Percentiles rank a stretch among this genome's conserved stretches.
These are phyloP conservation scores for Candida ficus DNA, from an alignment of 805 yeast genomes.

Conservation along the genomic window DNA sequence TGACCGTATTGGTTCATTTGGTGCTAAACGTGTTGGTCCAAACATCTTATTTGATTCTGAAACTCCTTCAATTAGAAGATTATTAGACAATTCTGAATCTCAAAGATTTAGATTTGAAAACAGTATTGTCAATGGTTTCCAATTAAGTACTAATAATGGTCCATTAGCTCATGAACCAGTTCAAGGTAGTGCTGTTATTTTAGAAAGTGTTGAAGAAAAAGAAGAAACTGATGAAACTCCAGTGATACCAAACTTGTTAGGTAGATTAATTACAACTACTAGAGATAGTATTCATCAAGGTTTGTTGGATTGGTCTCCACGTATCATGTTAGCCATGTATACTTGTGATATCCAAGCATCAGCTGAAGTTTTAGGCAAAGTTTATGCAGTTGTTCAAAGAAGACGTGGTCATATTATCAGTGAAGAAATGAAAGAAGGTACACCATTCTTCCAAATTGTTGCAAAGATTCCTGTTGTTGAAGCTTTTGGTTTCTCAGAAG, in stretches of 20 bases:
- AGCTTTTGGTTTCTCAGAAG: slow-evolving; percentile 96
- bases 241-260: slow-evolving; percentile 46
- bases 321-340: slow-evolving; percentile 89
- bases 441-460: slow-evolving; percentile 85
- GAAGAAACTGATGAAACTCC: slow-evolving; percentile 23
- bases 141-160: slow-evolving; percentile 75
- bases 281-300: slow-evolving; percentile 69
- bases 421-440: slow-evolving; percentile 98
- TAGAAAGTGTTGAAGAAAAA: slow-evolving; percentile 35
- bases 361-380: slow-evolving; percentile 91
- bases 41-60: slow-evolving; percentile 62
- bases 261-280: slow-evolving; percentile 68
- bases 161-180: slow-evolving; percentile 86
- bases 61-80: slow-evolving; percentile 29
- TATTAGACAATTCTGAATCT: slow-evolving; percentile 19
- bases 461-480: slow-evolving; percentile 91
- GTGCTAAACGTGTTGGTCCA: slow-evolving; percentile 72
- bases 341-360: slow-evolving; percentile 93
- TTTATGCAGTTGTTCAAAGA: slow-evolving; percentile 87
- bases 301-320: slow-evolving; percentile 78
- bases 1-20: slow-evolving; percentile 56
- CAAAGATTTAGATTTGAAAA: slow-evolving; percentile 43
- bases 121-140: slow-evolving; percentile 76
- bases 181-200: slow-evolving; percentile 64
- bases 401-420: slow-evolving; percentile 80